phyloP scores from a whole-genome alignment of 2,329 filamentous ascomycete species.

The Phialophora verrucosa region DNA sequence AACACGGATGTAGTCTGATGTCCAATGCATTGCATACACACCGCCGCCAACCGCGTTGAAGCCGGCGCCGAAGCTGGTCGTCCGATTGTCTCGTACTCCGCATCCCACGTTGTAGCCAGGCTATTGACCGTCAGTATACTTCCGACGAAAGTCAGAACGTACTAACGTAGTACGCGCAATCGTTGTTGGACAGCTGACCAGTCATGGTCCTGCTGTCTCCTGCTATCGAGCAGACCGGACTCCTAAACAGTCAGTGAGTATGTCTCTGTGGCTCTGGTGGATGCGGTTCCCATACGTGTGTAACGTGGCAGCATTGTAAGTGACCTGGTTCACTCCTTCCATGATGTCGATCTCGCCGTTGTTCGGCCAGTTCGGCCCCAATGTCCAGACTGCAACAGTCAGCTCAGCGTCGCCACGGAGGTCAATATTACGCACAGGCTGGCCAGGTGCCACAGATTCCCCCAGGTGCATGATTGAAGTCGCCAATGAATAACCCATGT shows the following conservation, averaged over 20 bases:
- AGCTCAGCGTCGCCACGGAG: background rate
- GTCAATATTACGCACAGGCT: constrained; percentile 33
- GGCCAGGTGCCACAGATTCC: constrained; percentile 50
- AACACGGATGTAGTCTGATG: constrained; percentile 50
- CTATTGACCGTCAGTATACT: constrained; percentile 17
- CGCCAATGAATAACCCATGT: constrained; percentile 46
- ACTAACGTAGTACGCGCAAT: constrained; percentile 58
- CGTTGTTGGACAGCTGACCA: constrained; percentile 51
- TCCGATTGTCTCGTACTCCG: constrained; percentile 55
- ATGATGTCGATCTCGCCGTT: constrained; percentile 74
- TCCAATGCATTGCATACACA: constrained; percentile 67
- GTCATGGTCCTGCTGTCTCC: constrained; percentile 42
- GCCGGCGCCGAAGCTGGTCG: constrained; percentile 59
- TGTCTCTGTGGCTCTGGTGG: background rate
- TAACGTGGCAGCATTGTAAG: constrained; percentile 64
- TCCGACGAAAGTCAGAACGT: constrained; percentile 10
- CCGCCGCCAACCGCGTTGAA: constrained; percentile 71
- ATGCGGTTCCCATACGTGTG: constrained; percentile 54
- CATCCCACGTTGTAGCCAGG: constrained; percentile 59
- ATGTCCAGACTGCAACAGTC: constrained; percentile 48
- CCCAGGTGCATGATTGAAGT: constrained; percentile 45
- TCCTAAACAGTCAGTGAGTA: constrained; percentile 14
- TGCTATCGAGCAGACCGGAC: constrained; percentile 36
- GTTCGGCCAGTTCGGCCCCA: constrained; percentile 66
- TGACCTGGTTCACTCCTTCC: constrained; percentile 68